Evolutionary conservation across 177 flowering plant genomes (phyloP).

Genomic region (Vitis hybrid): DNA sequence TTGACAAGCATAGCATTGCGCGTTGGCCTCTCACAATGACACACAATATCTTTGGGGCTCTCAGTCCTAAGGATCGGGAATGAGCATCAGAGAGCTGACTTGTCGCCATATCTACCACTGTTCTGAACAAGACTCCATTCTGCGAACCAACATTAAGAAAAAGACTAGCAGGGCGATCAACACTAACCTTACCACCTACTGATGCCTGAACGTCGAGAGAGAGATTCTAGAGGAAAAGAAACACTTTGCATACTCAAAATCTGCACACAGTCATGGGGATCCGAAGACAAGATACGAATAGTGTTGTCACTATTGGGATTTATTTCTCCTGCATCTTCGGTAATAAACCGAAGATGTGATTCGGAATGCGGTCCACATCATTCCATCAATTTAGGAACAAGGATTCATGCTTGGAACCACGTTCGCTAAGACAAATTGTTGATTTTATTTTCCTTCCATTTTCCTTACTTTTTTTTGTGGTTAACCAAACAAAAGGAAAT

Average conservation of each 20-base stretch:
- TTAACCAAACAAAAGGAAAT: no score
- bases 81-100: slow-evolving; percentile 98
- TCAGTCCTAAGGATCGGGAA: slow-evolving; percentile 85
- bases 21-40: slow-evolving; percentile 70
- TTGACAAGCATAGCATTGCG: slow-evolving; percentile 95
- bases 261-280: slow-evolving; percentile 98
- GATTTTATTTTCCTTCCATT: no score
- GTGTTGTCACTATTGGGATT: slow-evolving; percentile 95
- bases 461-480: no score
- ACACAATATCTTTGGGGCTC: slow-evolving; percentile 91
- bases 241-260: slow-evolving; percentile 91
- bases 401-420: no score
- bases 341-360: no score
- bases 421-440: no score
- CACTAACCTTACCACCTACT: slow-evolving; percentile 93
- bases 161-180: slow-evolving; percentile 96
- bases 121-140: slow-evolving; percentile 91
- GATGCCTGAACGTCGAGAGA: slow-evolving; percentile 98
- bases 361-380: no score
- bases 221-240: slow-evolving; percentile 90
- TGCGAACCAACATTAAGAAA: slow-evolving; percentile 94
- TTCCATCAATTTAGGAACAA: no score
- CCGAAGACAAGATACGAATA: slow-evolving; percentile 84
- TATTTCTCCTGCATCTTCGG: no score
- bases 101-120: slow-evolving; percentile 97